Conservation (phyloP, 306 rosid species). For the Pyrus pyrifolia region DNA sequence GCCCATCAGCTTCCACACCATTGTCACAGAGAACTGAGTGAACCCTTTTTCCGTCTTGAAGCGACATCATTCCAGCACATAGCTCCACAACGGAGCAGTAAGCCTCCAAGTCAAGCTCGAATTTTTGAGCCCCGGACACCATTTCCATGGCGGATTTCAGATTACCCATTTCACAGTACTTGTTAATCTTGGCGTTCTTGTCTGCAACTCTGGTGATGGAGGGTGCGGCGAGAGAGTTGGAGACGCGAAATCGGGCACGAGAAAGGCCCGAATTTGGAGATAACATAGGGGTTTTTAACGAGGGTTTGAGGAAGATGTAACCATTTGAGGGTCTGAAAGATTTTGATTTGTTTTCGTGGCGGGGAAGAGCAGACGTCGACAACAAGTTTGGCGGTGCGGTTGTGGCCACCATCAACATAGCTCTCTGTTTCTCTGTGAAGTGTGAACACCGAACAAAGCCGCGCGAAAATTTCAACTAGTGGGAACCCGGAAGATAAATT, state of each 20-base stretch:
- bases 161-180: slow-evolving; percentile 47
- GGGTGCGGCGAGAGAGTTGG: slow-evolving; percentile 21
- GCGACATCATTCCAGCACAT: slow-evolving; percentile 47
- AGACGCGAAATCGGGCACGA: slow-evolving; percentile 9
- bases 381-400: slow-evolving; percentile 24
- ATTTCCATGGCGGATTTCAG: slow-evolving; percentile 43
- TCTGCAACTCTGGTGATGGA: not conserved
- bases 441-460: not conserved
- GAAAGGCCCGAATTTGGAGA: slow-evolving; percentile 19
- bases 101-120: slow-evolving; percentile 37
- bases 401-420: slow-evolving; percentile 29
- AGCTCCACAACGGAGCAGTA: slow-evolving; percentile 69
- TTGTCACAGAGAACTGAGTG: slow-evolving; percentile 40
- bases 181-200: slow-evolving; percentile 20
- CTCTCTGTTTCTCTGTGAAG: not conserved
- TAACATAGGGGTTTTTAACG: slow-evolving; percentile 9
- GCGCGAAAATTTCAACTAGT: slow-evolving; percentile 1
- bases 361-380: not conserved
- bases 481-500: not conserved
- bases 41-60: slow-evolving; percentile 54
- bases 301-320: slow-evolving; percentile 28
- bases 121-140: slow-evolving; percentile 28
- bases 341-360: slow-evolving; percentile 3
- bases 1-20: slow-evolving; percentile 27
- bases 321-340: slow-evolving; percentile 7